phyloP scores from a whole-genome alignment of 2,329 filamentous ascomycete genomes.

The Lithohypha guttulata region DNA sequence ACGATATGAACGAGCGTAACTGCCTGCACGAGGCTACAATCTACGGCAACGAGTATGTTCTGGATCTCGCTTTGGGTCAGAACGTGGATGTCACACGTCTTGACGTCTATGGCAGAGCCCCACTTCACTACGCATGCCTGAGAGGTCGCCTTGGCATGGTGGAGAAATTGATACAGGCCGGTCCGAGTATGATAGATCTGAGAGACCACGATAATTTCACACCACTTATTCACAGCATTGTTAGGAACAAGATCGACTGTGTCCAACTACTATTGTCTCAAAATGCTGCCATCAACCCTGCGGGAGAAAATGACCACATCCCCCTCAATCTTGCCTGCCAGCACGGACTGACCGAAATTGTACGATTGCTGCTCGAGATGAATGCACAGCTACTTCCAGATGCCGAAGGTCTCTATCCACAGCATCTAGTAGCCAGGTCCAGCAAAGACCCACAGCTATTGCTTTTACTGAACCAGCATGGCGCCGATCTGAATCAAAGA shows the following conservation, averaged over 20 bases:
- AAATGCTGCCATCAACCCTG: constrained; percentile 75
- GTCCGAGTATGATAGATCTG: constrained; percentile 66
- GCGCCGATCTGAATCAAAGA: constrained; percentile 79
- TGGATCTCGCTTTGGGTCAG: constrained; percentile 62
- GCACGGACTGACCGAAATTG: constrained; percentile 74
- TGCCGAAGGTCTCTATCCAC: constrained; percentile 92
- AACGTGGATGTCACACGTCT: constrained; percentile 67
- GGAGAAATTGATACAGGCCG: constrained; percentile 57
- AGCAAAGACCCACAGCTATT: constrained; percentile 71
- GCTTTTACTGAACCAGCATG: constrained; percentile 69
- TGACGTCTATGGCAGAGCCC: constrained; percentile 89
- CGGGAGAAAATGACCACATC: constrained; percentile 80
- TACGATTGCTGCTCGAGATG: constrained; percentile 71
- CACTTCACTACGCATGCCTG: constrained; percentile 92
- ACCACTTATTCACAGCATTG: constrained; percentile 86
- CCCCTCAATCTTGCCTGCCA: constrained; percentile 92
- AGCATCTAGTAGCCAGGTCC: constrained; percentile 86
- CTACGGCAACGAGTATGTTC: constrained; percentile 70
- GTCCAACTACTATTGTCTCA: constrained; percentile 66
- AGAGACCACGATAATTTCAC: constrained; percentile 98
- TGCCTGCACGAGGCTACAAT: constrained; percentile 95
- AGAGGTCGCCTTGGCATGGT: constrained; percentile 82
- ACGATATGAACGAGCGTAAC: constrained; percentile 96
- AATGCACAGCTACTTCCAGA: constrained; percentile 79
- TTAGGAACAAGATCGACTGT: constrained; percentile 71